Base-by-base conservation (phyloP, 1,139 yeast species). In the Nakaseomyces nivariensis region DNA sequence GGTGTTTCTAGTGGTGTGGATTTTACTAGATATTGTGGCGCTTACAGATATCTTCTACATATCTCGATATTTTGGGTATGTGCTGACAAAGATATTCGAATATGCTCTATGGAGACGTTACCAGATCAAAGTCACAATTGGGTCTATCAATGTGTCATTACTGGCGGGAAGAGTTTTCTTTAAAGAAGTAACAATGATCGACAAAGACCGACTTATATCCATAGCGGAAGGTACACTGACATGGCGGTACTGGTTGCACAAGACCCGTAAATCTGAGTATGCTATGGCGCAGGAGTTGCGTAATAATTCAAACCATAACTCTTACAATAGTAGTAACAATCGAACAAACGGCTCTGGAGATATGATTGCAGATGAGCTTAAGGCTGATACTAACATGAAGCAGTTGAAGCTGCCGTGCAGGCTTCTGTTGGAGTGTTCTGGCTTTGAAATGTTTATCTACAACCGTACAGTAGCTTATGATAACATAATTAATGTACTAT, bases 1-100 rank as follows among this genome's bases (percentile, higher is more conserved):
- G 95, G 85, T 86, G 31, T 90, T 89, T 64, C 71, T 89, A 53
- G 82, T 80, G 34, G 89, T 87, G 63, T 88, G 96, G 95, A 69
- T 85, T 44, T 70, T 89, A 53, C 75, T 85, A 1, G 73, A 85
- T 42, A 69, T 84, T 25, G 71, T 86, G 22, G 73, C 82, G 0
- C 64, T 86, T 3, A 78, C 84, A 37, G 75, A 85, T 54, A 70
- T 88, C 43, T 89, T 89, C 69, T 85, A 82, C 68, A 78, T 88
- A 68, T 83, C 85, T 59, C 74, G 97, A 53, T 67, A 82, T 13
- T 66, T 84, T 17, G 97, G 94, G n/a, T 72, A 75, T 50, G 26
- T 77, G 0, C 37, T 87, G 7, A 77, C 94, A 6, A 64, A 68
- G 8, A 31, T 75, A 0, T 59, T 85, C 31, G 75, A 78, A 49